Conservation (phyloP, 495 filamentous ascomycete genomes). For the Hyaloscypha finlandica region DNA sequence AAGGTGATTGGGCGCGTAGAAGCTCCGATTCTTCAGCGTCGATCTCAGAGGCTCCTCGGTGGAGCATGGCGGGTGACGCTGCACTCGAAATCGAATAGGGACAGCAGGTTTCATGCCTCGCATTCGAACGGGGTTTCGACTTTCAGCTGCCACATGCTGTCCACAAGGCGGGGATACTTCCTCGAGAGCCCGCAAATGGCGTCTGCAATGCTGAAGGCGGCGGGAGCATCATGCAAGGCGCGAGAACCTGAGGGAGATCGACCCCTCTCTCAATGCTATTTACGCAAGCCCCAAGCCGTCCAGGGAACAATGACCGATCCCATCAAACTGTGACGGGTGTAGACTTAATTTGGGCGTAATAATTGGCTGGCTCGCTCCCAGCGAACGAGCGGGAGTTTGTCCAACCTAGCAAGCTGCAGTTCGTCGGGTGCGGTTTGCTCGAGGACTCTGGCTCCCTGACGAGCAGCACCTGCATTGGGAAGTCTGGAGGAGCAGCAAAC, state of each 20-base stretch:
- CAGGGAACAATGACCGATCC: background rate
- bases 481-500: too few species aligned
- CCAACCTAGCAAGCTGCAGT: too few species aligned
- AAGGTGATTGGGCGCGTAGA: background rate
- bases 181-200: background rate
- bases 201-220: background rate
- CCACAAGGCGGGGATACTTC: background rate
- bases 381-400: too few species aligned
- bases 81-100: conserved; percentile 1
- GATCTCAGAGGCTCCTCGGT: background rate
- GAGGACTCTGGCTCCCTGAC: too few species aligned
- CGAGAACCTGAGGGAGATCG: conserved; percentile 3
- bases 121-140: background rate
- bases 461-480: too few species aligned
- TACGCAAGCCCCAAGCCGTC: background rate
- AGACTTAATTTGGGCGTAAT: background rate
- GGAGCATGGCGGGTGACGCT: background rate
- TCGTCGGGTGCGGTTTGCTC: too few species aligned
- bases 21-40: background rate
- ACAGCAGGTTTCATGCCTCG: background rate
- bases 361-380: conserved; percentile 2
- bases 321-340: background rate
- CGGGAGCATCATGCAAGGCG: conserved; percentile 4
- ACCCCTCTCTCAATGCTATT: background rate
- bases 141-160: conserved; percentile 1